Base-by-base conservation (phyloP, 2,329 filamentous ascomycete genomes). In the Plectosphaerella plurivora region DNA sequence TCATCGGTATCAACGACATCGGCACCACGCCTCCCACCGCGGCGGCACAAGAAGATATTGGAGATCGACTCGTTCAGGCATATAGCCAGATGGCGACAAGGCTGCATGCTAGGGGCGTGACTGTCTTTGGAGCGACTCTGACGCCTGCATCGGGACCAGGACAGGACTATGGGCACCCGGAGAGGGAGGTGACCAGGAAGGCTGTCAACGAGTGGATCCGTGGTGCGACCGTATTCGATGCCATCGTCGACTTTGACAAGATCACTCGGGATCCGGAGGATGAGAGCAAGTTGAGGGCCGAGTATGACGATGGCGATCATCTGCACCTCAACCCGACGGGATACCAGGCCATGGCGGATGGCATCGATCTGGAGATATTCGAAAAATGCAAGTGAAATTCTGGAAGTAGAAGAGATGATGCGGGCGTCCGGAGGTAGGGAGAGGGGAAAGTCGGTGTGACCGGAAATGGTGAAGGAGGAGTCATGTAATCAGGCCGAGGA, bases 1-100 rank as follows among this genome's bases (percentile, higher is more conserved):
- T 81, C 63, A 78, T 83, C 60, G 83, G 83, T 16, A 79, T 87
- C 37, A 86, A 86, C 60, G 83, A 87, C 60, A 83, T 87, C 53
- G 84, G 83, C 37, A 73, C 69, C 1, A 77, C 77, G 0, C 62
- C 63, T 0, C 58, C 74, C 0, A 73, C 74, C 7, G 48, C 64
- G 1, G 63, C 61, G 0, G 67, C 72, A 0, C 82, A 85, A 58
- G 56, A 59, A 0, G 57, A 60, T 2, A 66, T 82, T 1, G 78
- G 73, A 28, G 70, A 77, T 42, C 59, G 68, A 3, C 64, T 87
- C 0, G 72, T 81, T 28, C 68, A 72, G 7, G 82, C 79, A 2
- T 85, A 80, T 58, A 62, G 70, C 42, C 82, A 87, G 63, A 79
- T 86, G 42, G 68, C 76, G 5, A 63, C 73, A 2, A 70, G 81